Evolutionary conservation across 345 rosid genomes (phyloP), one percentile per base, ranked within the genome.

Genomic region (Turritis glabra): DNA sequence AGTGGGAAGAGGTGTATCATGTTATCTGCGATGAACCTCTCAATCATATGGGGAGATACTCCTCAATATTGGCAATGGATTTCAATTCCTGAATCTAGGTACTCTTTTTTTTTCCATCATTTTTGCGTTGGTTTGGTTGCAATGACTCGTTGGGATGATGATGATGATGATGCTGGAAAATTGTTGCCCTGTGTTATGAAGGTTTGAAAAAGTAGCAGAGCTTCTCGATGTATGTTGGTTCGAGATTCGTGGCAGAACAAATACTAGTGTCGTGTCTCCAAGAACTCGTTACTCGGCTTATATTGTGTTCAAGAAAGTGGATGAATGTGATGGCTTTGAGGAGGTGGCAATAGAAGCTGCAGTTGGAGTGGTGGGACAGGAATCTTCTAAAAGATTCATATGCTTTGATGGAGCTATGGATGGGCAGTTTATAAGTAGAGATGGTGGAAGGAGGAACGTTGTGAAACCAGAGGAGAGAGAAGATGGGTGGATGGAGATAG

Each of bases 1-100:
- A 73, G 30, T 44, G 59, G 59, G 51, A 74, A 66, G 35, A 74
- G 8, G 13, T 74, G 78, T 57, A 74, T 74, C 3, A 66, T 74
- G 72, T 57, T 74, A 58, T 66, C 73, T 2, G 72, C 78, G 2
- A 41, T 37, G 60, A 53, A 7, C 6, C 63, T 74, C 1, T 32
- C 57, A 27, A 56, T 56, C 18, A 47, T 4, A 23, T 58, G 73
- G 60, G 66, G 58, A 74, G 52, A 67, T 37, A 5, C 0, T 67
- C 29, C 19, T 26, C 7, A 3, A 0, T 26, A 27, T 67, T 75
- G 73, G 62, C 7, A 15, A 37, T 67, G 54, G 79, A 27, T 57
- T 67, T 8, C 7, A 15, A 6, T 21, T 48, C 54, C 62, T 48
- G 73, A 41, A 67, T 3, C 73, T 58, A 67, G 35, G 79, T 75